A percentile compares a stretch with the other conserved stretches of the same genome.
Evolutionary conservation across 2,329 filamentous ascomycete species (phyloP).

Genomic region (Zopfia rhizophila): DNA sequence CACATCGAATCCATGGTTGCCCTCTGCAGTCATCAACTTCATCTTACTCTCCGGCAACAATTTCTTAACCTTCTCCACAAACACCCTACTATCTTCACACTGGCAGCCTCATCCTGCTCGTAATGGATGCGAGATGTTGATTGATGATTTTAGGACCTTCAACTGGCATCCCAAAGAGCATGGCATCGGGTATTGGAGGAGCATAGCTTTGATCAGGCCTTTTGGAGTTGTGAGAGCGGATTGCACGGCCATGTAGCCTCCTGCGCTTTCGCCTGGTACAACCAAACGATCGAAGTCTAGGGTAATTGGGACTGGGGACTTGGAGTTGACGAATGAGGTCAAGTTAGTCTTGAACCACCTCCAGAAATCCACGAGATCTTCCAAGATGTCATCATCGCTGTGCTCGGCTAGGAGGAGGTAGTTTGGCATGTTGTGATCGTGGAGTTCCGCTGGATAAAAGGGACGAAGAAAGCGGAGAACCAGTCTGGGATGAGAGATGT

Average conservation of each 20-base stretch:
- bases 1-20: constrained; percentile 46
- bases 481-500: constrained; percentile 40
- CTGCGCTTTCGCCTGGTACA: constrained; percentile 50
- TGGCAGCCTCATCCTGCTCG: constrained; percentile 38
- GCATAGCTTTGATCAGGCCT: constrained; percentile 33
- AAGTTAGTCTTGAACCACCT: constrained; percentile 51
- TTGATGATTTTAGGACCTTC: constrained; percentile 30
- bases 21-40: constrained; percentile 27
- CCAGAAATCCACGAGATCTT: constrained; percentile 62
- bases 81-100: constrained; percentile 36
- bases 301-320: constrained; percentile 19
- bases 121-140: constrained; percentile 30
- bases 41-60: constrained; percentile 29
- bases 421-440: constrained; percentile 61
- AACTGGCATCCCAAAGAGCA: constrained; percentile 8
- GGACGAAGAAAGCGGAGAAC: constrained; percentile 47
- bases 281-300: constrained; percentile 42
- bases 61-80: constrained; percentile 34
- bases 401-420: constrained; percentile 65
- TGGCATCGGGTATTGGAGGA: constrained; percentile 42
- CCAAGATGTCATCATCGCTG: constrained; percentile 57
- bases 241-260: constrained; percentile 52
- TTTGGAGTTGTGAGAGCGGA: constrained; percentile 33
- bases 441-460: constrained; percentile 50
- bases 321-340: constrained; percentile 24